A percentile compares a stretch with the other conserved stretches of the same genome.
Conservation (phyloP, 1,284 basidiomycete species). For the Cutaneotrichosporon cyanovorans region DNA sequence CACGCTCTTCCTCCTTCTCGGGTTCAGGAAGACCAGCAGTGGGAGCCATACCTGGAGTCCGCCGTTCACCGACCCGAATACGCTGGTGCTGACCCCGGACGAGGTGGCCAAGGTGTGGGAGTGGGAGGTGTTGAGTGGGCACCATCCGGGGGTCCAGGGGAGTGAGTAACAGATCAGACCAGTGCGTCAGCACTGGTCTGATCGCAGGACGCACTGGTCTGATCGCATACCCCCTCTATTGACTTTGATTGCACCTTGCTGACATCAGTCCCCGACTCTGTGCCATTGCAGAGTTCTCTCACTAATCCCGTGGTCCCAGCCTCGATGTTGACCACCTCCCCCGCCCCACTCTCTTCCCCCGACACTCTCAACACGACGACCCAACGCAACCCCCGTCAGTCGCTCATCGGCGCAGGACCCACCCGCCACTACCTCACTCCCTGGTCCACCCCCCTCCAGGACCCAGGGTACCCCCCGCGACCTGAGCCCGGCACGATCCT, state of each 20-base stretch:
- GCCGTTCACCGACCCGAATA: slow-evolving; percentile 62
- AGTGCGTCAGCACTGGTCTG: too few species aligned
- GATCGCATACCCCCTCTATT: too few species aligned
- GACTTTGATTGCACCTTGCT: background rate
- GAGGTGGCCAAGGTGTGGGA: slow-evolving; percentile 82
- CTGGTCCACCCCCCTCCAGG: slow-evolving; percentile 46
- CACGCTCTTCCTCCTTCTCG: slow-evolving; percentile 51
- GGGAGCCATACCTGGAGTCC: slow-evolving; percentile 55
- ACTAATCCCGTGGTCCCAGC: slow-evolving; percentile 58
- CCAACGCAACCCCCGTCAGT: slow-evolving; percentile 30
- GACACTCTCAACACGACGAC: slow-evolving; percentile 19
- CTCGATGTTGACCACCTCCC: slow-evolving; percentile 28
- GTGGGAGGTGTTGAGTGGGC: slow-evolving; percentile 84
- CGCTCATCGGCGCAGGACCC: slow-evolving; percentile 58
- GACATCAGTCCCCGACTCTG: slow-evolving; percentile 60
- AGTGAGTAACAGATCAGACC: too few species aligned
- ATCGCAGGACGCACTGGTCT: too few species aligned
- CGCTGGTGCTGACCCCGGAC: slow-evolving; percentile 65
- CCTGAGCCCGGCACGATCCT: slow-evolving; percentile 71
- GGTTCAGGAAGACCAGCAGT: slow-evolving; percentile 48
- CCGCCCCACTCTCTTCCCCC: background rate
- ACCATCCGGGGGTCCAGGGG: slow-evolving; percentile 84
- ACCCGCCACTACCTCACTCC: slow-evolving; percentile 67
- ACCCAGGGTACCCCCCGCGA: slow-evolving; percentile 57
- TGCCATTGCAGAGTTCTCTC: slow-evolving; percentile 55